Percentiles rank a stretch among this genome's conserved stretches.
Conservation (phyloP, 805 yeast genomes). For the Sporopachydermia lactativora region DNA sequence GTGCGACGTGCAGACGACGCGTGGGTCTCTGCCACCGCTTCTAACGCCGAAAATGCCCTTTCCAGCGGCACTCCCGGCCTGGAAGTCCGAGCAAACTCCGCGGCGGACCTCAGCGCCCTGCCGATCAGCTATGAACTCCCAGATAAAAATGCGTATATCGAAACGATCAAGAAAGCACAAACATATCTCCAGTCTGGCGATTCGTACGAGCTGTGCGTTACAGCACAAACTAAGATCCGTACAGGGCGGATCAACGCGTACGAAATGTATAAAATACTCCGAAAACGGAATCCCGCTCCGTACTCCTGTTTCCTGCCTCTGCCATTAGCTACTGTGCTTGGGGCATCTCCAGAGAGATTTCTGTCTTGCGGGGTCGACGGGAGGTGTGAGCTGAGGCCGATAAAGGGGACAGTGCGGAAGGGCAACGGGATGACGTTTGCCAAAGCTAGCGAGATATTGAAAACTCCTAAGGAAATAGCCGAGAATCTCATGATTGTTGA, state of each 20-base stretch:
- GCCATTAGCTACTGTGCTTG: slow-evolving; percentile 45
- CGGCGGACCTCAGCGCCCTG: slow-evolving; percentile 18
- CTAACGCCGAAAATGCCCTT: not conserved
- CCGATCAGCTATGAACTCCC: slow-evolving; percentile 26
- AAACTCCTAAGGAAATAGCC: slow-evolving; percentile 85
- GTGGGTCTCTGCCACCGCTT: slow-evolving; percentile 23
- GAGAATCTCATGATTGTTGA: slow-evolving; percentile 97
- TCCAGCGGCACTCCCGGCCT: not conserved
- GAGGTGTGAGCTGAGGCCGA: slow-evolving; percentile 75
- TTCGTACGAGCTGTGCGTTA: slow-evolving; percentile 86
- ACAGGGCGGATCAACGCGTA: slow-evolving; percentile 43
- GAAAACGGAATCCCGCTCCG: slow-evolving; percentile 78
- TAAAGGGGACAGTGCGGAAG: slow-evolving; percentile 87
- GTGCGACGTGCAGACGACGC: slow-evolving; percentile 25
- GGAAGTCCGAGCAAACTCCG: slow-evolving; percentile 14
- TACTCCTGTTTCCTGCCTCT: slow-evolving; percentile 72
- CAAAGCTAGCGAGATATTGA: slow-evolving; percentile 48
- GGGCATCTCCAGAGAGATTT: slow-evolving; percentile 93
- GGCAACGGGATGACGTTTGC: slow-evolving; percentile 35
- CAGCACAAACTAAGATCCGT: slow-evolving; percentile 52
- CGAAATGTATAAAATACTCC: slow-evolving; percentile 65
- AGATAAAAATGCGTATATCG: slow-evolving; percentile 33
- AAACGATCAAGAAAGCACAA: slow-evolving; percentile 51
- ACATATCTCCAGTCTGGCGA: slow-evolving; percentile 62
- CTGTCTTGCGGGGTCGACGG: slow-evolving; percentile 51